Evolutionary conservation across 306 rosid genomes (phyloP).

Genomic region (Lagenaria siceraria): DNA sequence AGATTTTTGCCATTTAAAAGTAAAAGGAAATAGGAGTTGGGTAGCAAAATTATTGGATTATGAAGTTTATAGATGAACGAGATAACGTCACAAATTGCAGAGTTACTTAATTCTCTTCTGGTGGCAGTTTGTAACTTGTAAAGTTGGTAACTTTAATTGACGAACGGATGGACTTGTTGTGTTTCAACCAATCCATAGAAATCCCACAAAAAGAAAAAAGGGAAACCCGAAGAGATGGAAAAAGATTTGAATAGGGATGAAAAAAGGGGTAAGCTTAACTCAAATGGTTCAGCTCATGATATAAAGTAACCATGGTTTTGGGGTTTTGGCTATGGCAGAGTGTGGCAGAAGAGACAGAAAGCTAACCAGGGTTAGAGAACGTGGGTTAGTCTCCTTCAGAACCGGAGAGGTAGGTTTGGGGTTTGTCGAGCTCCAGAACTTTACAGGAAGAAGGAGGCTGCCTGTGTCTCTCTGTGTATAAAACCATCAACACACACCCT

Average conservation of each 20-base stretch:
- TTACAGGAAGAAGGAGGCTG: background rate
- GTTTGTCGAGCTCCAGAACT: background rate
- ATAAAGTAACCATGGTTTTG: constrained; percentile 48
- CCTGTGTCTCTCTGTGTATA: constrained; percentile 1
- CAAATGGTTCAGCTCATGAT: constrained; percentile 1
- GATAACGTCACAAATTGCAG: background rate
- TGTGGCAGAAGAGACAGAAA: constrained; percentile 12
- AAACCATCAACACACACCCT: background rate
- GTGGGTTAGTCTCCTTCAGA: constrained; percentile 10
- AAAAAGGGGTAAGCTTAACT: background rate
- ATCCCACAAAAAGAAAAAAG: background rate
- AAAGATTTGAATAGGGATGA: background rate
- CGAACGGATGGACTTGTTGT: background rate
- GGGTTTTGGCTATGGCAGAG: background rate
- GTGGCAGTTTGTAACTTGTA: constrained; percentile 2
- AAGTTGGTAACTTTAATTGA: background rate
- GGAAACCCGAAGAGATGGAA: background rate
- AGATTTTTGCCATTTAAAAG: background rate
- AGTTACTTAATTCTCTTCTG: background rate
- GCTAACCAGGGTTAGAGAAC: constrained; percentile 44
- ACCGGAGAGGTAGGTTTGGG: constrained; percentile 1
- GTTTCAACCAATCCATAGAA: background rate
- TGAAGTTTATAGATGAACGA: background rate
- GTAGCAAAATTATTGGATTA: background rate
- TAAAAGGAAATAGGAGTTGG: background rate